A percentile compares a stretch with the other conserved stretches of the same genome.
phyloP scores from a whole-genome alignment of 495 filamentous ascomycete genomes.

The Physcia stellaris region DNA sequence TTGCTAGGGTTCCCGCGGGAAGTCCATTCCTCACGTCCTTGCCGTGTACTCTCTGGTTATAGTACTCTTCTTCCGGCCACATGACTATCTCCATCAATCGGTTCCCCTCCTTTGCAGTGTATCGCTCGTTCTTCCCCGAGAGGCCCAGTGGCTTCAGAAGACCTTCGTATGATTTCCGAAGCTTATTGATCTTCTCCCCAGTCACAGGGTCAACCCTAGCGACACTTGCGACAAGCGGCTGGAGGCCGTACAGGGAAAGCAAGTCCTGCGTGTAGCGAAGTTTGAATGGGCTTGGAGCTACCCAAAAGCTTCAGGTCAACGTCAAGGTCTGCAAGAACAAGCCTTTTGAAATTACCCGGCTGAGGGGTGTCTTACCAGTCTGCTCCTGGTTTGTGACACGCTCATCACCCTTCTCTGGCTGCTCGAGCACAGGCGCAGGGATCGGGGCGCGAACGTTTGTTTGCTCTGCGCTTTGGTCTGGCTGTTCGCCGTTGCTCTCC shows the following conservation, averaged over 20 bases:
- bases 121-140: slow-evolving; percentile 46
- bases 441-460: no score
- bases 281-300: slow-evolving; percentile 9
- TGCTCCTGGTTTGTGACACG: slow-evolving; percentile 1
- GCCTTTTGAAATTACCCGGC: neutral
- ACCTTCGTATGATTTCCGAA: slow-evolving; percentile 63
- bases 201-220: slow-evolving; percentile 49
- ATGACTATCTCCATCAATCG: slow-evolving; percentile 22
- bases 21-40: slow-evolving; percentile 35
- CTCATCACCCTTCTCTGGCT: slow-evolving; percentile 2
- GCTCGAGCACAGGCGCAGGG: slow-evolving; percentile 3
- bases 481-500: neutral
- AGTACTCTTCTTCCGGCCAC: slow-evolving; percentile 56
- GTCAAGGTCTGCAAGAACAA: slow-evolving; percentile 7
- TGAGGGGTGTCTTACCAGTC: slow-evolving; percentile 15
- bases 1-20: slow-evolving; percentile 23
- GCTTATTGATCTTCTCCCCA: slow-evolving; percentile 58
- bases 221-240: slow-evolving; percentile 46
- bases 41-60: slow-evolving; percentile 46
- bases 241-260: slow-evolving; percentile 46
- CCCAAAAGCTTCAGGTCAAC: slow-evolving; percentile 8
- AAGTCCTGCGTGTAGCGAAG: slow-evolving; percentile 52
- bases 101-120: slow-evolving; percentile 27
- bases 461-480: neutral
- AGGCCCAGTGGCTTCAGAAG: slow-evolving; percentile 49